Evolutionary conservation across 805 yeast genomes (phyloP), one percentile per base, ranked within the genome.

Genomic region (Myxozyma udenii): DNA sequence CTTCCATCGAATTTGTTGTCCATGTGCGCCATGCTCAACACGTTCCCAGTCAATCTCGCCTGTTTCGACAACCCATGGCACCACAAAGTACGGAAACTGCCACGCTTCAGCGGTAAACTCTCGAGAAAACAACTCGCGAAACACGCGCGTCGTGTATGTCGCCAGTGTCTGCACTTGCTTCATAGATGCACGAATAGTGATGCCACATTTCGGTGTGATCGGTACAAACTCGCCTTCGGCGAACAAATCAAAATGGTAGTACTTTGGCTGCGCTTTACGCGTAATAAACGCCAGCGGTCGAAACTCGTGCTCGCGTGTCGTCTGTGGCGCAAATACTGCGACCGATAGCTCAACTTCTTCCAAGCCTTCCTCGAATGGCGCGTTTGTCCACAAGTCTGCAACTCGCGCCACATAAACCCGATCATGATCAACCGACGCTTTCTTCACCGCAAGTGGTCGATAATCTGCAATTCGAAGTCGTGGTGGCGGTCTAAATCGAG

Each of bases 141-240:
- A 44, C 40, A 44, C 18, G 12, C 47, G 47, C n/a, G 30, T 32
- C n/a, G 47, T 44, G 18, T 44, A 44, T 21, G 21, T n/a, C 19
- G 47, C 23, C 23, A 44, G 23, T 11, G 28, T 16, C 18, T n/a
- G 19, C 23, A 44, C 22, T 11, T 36, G 18, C 28, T n/a, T n/a
- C 4, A 24, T 23, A n/a, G 9, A 21, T 18, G 30, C 23, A 6
- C 19, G n/a, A 4, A 44, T 7, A 14, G 41, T 26, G 18, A 9
- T 18, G 22, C 14, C 33, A 12, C 14, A 22, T 14, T 32, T 22
- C 3, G n/a, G 21, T 7, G 28, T 28, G 22, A 44, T 26, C 9
- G 47, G 47, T 21, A 44, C 36, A 16, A 32, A 44, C 21, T 44
- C 47, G 16, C 47, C 47, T 22, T 44, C 41, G 11, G 30, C 47